Base-by-base conservation (phyloP, 768 basidiomycete genomes). In the Tylopilus balloui region DNA sequence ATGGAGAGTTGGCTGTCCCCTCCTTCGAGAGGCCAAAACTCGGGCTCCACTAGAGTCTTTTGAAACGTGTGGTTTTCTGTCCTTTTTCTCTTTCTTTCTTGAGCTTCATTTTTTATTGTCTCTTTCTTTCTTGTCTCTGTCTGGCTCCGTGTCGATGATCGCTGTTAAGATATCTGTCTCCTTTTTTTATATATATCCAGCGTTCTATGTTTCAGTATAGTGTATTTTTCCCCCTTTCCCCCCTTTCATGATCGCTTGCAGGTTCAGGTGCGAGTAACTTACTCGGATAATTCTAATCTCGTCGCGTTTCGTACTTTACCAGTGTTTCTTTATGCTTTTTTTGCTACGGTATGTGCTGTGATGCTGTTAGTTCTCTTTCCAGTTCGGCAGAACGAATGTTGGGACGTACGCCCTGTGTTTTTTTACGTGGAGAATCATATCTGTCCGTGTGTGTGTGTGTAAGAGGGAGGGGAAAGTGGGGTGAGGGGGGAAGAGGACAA, bases 1-100 rank as follows among this genome's bases (percentile, higher is more conserved):
- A 63, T 69, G 67, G 66, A 67, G 57, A 68, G 48, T 37, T 67
- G 66, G 65, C 29, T 66, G 49, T 54, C 65, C 17, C 57, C 64
- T 19, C 54, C 64, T 32, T 44, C 65, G 14, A 52, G 67, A 29
- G 63, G 66, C 3, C 63, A 67, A 45, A 69, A 38, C 47, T 63
- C 67, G 29, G 61, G 66, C 24, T 67, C 66, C 11, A 39, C 67
- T 25, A 48, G 63, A 47, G 58, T 67, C 37, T 57, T 67, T 54
- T 69, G 58, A 67, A 12, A 8, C 34, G 29, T 34, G 37, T 48
- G 29, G 14, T 31, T 13, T 2, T 11, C 27, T 50, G 15, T 36
- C 25, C 7, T 32, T 20, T 45, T 38, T 31, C 6, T 28, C 4
- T 42, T 28, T 1, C 6, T 39, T 47, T 17, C 42, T 28, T 20